Percentiles rank a stretch among this genome's conserved stretches.
Conservation (phyloP, 139 green algal species). For the Parachlorella kessleri region DNA sequence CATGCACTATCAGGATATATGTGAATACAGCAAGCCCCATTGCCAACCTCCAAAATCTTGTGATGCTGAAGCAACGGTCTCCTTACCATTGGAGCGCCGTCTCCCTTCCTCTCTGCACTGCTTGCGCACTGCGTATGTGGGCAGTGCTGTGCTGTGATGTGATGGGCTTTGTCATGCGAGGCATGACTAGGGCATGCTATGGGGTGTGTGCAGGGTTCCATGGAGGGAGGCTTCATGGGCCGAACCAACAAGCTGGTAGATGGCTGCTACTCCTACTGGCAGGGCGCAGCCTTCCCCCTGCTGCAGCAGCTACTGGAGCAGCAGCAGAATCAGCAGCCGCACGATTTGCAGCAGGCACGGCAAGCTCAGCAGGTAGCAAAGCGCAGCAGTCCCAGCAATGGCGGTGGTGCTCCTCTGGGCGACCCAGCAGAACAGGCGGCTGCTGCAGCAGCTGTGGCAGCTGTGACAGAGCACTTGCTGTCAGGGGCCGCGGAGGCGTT, state of each 20-base stretch:
- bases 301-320: conserved; percentile 46
- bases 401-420: no score
- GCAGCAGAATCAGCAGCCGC: conserved; percentile 1
- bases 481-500: neutral
- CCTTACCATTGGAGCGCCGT: no score
- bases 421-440: neutral
- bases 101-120: no score
- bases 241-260: conserved; percentile 99
- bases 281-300: conserved; percentile 85
- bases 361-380: neutral
- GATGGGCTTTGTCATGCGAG: no score
- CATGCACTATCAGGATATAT: no score
- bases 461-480: neutral
- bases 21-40: no score
- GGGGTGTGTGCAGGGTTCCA: conserved; percentile 69
- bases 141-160: no score
- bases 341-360: neutral
- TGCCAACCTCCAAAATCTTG: no score
- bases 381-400: neutral
- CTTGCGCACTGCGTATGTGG: no score
- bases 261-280: conserved; percentile 98
- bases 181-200: no score
- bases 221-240: conserved; percentile 96
- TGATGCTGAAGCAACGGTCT: no score
- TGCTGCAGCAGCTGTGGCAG: neutral